Evolutionary conservation across 2,329 filamentous ascomycete species (phyloP).

Genomic region (Trichoderma polysporum): DNA sequence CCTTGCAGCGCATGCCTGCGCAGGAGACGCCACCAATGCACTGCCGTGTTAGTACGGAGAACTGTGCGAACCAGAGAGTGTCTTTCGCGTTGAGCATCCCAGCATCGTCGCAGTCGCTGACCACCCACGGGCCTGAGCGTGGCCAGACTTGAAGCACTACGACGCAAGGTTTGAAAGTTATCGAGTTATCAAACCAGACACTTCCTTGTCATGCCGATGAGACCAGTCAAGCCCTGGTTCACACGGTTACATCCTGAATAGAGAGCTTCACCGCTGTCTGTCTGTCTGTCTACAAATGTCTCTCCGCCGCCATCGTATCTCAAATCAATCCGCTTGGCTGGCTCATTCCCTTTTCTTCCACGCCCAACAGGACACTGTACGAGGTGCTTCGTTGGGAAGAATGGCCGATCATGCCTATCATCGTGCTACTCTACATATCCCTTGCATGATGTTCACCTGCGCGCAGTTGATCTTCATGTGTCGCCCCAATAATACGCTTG

Average conservation of each 20-base stretch:
- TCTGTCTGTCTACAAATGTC: not conserved
- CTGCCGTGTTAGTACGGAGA: not conserved
- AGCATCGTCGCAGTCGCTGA: not conserved
- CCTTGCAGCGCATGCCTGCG: not conserved
- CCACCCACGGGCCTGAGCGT: constrained; percentile 9
- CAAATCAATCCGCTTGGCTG: not conserved
- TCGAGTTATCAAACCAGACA: not conserved
- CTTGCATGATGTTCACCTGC: not conserved
- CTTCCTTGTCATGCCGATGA: constrained; percentile 3
- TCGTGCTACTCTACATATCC: not conserved
- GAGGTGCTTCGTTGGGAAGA: not conserved
- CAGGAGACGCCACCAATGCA: not conserved
- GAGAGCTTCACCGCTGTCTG: not conserved
- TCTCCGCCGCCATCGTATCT: not conserved
- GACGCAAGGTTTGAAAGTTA: not conserved
- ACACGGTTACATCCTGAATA: not conserved
- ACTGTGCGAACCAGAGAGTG: not conserved
- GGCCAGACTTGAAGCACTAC: not conserved
- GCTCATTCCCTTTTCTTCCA: not conserved
- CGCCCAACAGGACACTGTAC: not conserved
- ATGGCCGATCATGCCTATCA: not conserved
- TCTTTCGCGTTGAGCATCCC: not conserved
- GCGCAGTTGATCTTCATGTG: not conserved
- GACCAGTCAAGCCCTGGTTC: not conserved
- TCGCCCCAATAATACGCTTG: not conserved